Percentiles rank a stretch among this genome's conserved stretches.
These are phyloP conservation scores for Cladobotryum protrusum DNA, from an alignment of 2,329 filamentous ascomycete genomes.

Conservation along the genomic window DNA sequence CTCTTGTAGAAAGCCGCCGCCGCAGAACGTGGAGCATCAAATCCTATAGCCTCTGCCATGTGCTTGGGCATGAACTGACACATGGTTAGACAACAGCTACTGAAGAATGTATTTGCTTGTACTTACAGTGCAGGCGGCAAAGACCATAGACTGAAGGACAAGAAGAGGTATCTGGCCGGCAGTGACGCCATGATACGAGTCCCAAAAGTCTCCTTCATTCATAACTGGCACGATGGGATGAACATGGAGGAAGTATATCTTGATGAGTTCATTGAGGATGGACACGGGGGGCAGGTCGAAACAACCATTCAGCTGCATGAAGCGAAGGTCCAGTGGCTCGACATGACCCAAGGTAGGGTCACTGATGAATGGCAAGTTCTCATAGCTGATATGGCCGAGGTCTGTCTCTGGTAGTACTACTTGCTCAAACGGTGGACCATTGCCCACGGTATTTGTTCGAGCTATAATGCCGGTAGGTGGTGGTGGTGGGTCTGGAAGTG, in stretches of 20 bases:
- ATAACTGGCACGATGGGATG: constrained; percentile 19
- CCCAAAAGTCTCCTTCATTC: constrained; percentile 17
- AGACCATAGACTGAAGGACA: constrained; percentile 16
- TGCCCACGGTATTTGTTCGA: no score
- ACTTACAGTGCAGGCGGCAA: constrained; percentile 15
- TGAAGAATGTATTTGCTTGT: background rate
- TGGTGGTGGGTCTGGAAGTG: no score
- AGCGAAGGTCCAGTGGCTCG: constrained; percentile 9
- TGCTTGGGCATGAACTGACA: constrained; percentile 7
- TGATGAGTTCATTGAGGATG: constrained; percentile 15
- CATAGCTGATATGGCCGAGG: constrained; percentile 1
- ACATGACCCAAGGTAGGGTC: constrained; percentile 3
- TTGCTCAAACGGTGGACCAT: no score
- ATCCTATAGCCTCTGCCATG: constrained; percentile 6
- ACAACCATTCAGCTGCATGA: constrained; percentile 14
- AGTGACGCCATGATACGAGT: constrained; percentile 13
- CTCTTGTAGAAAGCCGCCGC: constrained; percentile 10
- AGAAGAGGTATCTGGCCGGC: constrained; percentile 6
- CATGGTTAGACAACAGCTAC: background rate
- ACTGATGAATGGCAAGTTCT: constrained; percentile 2
- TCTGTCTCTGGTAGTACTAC: background rate
- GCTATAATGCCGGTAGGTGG: no score
- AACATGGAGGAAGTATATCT: constrained; percentile 18
- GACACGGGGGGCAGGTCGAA: constrained; percentile 13
- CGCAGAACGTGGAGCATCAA: constrained; percentile 5